phyloP scores from a whole-genome alignment of 2,329 filamentous ascomycete species.

The Chrysosporium keratinophilum region DNA sequence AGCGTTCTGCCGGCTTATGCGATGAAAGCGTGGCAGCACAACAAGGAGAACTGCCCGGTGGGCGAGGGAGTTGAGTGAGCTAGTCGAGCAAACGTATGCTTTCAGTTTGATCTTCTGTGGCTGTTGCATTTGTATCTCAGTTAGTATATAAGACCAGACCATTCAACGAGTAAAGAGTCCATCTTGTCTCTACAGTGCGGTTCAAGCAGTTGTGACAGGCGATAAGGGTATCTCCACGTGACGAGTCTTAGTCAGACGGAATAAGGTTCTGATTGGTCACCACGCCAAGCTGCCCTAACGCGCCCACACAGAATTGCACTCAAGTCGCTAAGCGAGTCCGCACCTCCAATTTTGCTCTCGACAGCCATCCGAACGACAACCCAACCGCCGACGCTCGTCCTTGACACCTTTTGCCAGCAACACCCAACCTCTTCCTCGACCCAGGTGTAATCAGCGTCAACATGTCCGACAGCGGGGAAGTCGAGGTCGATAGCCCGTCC shows the following conservation, averaged over 20 bases:
- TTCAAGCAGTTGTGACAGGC: too few relatives aligned
- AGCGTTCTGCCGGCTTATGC: constrained; percentile 28
- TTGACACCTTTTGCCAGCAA: constrained; percentile 22
- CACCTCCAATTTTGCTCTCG: constrained; percentile 32
- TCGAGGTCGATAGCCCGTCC: constrained; percentile 73
- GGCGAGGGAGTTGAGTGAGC: constrained; percentile 5
- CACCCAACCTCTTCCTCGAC: constrained; percentile 30
- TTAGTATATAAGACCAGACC: too few relatives aligned
- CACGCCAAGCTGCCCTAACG: constrained; percentile 24
- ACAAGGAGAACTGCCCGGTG: constrained; percentile 16
- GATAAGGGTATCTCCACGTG: neutral
- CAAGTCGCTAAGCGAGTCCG: constrained; percentile 33
- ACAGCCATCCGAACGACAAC: constrained; percentile 25
- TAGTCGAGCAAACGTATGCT: neutral
- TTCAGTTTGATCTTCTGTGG: too few relatives aligned
- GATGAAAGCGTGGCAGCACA: constrained; percentile 19
- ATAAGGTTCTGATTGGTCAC: neutral
- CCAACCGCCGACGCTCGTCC: constrained; percentile 24
- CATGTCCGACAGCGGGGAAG: constrained; percentile 93
- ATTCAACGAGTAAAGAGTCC: too few relatives aligned
- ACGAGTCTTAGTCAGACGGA: neutral
- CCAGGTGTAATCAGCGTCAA: constrained; percentile 39
- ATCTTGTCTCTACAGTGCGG: too few relatives aligned
- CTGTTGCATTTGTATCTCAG: too few relatives aligned
- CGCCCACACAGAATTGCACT: constrained; percentile 25